A percentile compares a stretch with the other conserved stretches of the same genome.
Conservation (phyloP, 805 yeast species). For the Martiniozyma abietophila region DNA sequence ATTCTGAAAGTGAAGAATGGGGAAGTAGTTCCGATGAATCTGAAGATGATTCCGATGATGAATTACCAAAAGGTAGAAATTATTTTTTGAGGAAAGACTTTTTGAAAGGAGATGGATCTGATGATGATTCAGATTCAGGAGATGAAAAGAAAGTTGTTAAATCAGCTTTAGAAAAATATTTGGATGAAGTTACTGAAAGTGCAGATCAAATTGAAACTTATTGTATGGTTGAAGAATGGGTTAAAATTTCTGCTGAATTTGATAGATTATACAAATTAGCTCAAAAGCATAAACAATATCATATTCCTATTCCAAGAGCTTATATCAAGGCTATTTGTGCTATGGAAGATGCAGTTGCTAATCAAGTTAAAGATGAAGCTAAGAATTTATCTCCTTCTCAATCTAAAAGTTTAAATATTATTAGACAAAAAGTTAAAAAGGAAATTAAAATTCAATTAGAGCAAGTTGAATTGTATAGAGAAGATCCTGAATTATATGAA, state of each 20-base stretch:
- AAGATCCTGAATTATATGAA: slow-evolving; percentile 68
- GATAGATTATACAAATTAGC: slow-evolving; percentile 65
- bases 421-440: slow-evolving; percentile 83
- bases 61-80: slow-evolving; percentile 25
- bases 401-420: slow-evolving; percentile 78
- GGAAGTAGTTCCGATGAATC: slow-evolving; percentile 13
- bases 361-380: slow-evolving; percentile 34
- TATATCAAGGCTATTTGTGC: slow-evolving; percentile 62
- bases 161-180: slow-evolving; percentile 84
- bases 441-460: slow-evolving; percentile 58
- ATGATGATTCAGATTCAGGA: slow-evolving; percentile 34
- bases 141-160: slow-evolving; percentile 79
- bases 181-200: slow-evolving; percentile 72
- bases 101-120: slow-evolving; percentile 34
- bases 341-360: slow-evolving; percentile 59
- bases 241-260: slow-evolving; percentile 60
- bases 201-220: slow-evolving; percentile 62
- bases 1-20: slow-evolving; percentile 16
- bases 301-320: slow-evolving; percentile 59
- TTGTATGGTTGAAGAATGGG: slow-evolving; percentile 71
- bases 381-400: slow-evolving; percentile 75
- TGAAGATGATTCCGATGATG: slow-evolving; percentile 24
- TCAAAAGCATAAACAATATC: slow-evolving; percentile 68
- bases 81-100: slow-evolving; percentile 25
- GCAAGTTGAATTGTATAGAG: slow-evolving; percentile 50